Conservation (phyloP, 2,329 filamentous ascomycete genomes). For the Claviceps pusilla region DNA sequence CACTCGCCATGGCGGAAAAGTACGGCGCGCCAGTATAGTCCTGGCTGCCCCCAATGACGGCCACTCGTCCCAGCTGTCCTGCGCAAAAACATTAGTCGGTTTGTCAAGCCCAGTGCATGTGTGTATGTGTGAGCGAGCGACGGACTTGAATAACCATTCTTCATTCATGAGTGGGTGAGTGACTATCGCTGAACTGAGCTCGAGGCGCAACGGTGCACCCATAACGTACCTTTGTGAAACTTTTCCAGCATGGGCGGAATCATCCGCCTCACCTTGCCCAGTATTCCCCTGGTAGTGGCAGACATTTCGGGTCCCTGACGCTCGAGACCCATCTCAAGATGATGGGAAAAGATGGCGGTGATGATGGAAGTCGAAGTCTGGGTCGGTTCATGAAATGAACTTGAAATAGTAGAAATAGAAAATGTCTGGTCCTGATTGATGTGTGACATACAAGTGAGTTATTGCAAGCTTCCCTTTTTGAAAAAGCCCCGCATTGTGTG, state of each 20-base stretch:
- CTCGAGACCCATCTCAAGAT: slow-evolving; percentile 11
- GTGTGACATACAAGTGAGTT: background rate
- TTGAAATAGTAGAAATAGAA: background rate
- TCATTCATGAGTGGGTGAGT: background rate
- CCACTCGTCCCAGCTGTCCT: slow-evolving; percentile 87
- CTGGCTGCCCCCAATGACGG: slow-evolving; percentile 84
- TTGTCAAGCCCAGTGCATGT: background rate
- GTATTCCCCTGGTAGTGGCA: slow-evolving; percentile 54
- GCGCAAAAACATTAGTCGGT: background rate
- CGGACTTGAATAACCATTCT: too few relatives aligned
- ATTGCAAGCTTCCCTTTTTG: background rate
- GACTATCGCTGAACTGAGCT: too few relatives aligned
- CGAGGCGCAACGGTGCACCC: background rate
- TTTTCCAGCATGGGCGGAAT: slow-evolving; percentile 87
- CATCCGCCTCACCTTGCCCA: slow-evolving; percentile 73
- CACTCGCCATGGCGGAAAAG: slow-evolving; percentile 95
- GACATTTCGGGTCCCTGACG: slow-evolving; percentile 37
- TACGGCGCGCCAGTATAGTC: slow-evolving; percentile 97
- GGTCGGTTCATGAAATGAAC: background rate
- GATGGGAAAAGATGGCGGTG: background rate
- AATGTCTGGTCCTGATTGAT: background rate
- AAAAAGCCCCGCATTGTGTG: background rate
- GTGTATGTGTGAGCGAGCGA: too few relatives aligned
- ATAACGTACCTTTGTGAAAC: slow-evolving; percentile 76
- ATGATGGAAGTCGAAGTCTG: background rate